Evolutionary conservation across 2,329 filamentous ascomycete genomes (phyloP), one percentile per base, ranked within the genome.

Genomic region (Botryotinia globosa): DNA sequence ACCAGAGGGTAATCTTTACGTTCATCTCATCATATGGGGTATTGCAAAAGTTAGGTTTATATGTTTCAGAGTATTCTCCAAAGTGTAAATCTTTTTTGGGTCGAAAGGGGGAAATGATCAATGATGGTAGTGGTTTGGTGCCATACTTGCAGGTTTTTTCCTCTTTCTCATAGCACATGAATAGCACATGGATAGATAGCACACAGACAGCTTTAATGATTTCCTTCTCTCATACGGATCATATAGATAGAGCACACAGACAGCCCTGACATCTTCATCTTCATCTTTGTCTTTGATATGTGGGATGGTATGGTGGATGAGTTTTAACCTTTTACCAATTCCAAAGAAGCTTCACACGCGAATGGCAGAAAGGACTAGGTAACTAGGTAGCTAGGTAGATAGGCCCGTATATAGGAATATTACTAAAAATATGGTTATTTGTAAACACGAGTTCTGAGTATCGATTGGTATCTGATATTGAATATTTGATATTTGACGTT

Each of bases 1-100:
- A 39, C 34, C 68, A 16, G 25, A 32, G 3, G 14, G 58, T 20
- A 64, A 51, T n/a, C 68, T 48, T 29, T 39, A 45, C 68, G 10
- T 32, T 70, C 8, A 56, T 32, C 29, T 25, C 8, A n/a, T 67
- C 37, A 25, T 63, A 54, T 29, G 29, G 48, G 48, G 34, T 64
- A 37, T 29, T 51, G 56, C n/a, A 63, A 22, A 34, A 22, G 39
- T 20, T 56, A 29, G 51, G 54, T 42, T 61, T 51, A 18, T 61
- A 69, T 69, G 66, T 69, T 69, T 69, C 66, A 61, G 39, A 51
- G 54, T 70, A 51, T 63, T 51, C 22, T 39, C 25, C 51, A 56
- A 29, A 18, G 51, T 9, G 16, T 12, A 20, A 9, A 54, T 29
- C 25, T n/a, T 29, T 42, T 42, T 9, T 39, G 1, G 14, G 29